Percentiles rank a stretch among this genome's conserved stretches.
Evolutionary conservation across 768 basidiomycete species (phyloP).

Genomic region (Mycena floridula): DNA sequence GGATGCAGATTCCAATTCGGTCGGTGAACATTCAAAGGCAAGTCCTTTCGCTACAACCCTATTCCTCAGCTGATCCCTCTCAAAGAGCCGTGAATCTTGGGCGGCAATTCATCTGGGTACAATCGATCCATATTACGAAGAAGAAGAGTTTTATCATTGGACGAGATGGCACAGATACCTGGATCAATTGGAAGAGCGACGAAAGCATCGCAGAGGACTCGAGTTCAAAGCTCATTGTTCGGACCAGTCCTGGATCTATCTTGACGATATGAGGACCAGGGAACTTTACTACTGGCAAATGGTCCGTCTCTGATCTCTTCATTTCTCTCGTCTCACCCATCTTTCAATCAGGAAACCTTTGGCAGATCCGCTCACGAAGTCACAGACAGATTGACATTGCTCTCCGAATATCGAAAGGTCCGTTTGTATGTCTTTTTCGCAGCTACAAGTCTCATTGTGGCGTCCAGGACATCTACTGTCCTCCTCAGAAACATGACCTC

Average conservation of each 20-base stretch:
- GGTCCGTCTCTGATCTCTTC: constrained; percentile 13
- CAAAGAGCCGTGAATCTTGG: constrained; percentile 40
- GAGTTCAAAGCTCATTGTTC: constrained; percentile 26
- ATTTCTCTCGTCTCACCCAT: no score
- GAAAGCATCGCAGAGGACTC: constrained; percentile 22
- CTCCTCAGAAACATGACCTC: constrained; percentile 26
- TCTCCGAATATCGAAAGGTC: constrained; percentile 25
- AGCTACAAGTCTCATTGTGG: not conserved
- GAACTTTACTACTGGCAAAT: constrained; percentile 30
- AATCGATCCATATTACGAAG: constrained; percentile 31
- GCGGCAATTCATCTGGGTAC: constrained; percentile 31
- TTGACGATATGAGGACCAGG: constrained; percentile 28
- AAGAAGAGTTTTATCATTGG: constrained; percentile 37
- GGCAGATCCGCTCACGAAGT: constrained; percentile 21
- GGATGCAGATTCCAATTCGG: not conserved
- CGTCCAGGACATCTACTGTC: constrained; percentile 31
- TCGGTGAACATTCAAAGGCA: constrained; percentile 34
- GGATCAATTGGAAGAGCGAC: constrained; percentile 29
- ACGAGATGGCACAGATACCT: constrained; percentile 39
- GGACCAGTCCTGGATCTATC: constrained; percentile 27
- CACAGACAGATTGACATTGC: constrained; percentile 20
- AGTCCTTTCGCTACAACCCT: constrained; percentile 1
- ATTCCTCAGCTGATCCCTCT: not conserved
- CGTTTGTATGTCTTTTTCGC: constrained; percentile 6
- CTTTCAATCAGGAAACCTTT: not conserved